Percentiles rank a stretch among this genome's conserved stretches.
phyloP scores from a whole-genome alignment of 2,329 filamentous ascomycete genomes.

The Teratosphaeria epicoccoides region DNA sequence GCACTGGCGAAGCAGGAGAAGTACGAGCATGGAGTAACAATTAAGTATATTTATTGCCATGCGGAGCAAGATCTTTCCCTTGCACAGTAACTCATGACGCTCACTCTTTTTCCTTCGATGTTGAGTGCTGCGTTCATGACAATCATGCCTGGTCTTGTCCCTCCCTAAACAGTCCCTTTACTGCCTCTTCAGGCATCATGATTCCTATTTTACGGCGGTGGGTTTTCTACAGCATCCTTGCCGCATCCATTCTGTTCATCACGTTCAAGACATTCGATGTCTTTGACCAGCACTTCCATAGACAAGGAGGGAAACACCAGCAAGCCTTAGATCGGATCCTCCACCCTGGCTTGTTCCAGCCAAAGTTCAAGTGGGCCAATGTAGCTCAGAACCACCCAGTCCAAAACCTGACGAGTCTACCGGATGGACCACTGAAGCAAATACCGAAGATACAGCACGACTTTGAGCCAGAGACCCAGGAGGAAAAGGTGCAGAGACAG shows the following conservation, averaged over 20 bases:
- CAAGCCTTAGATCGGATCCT: slow-evolving; percentile 10
- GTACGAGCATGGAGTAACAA: background rate
- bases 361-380: slow-evolving; percentile 23
- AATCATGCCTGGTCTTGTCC: background rate
- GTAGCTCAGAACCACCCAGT: slow-evolving; percentile 52
- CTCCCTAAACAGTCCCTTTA: background rate
- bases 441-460: slow-evolving; percentile 50
- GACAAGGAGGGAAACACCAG: slow-evolving; percentile 1
- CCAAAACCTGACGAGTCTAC: slow-evolving; percentile 60
- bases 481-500: slow-evolving; percentile 20
- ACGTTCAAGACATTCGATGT: slow-evolving; percentile 5
- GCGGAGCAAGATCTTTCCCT: background rate
- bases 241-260: slow-evolving; percentile 13
- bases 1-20: background rate
- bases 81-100: background rate
- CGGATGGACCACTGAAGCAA: slow-evolving; percentile 54
- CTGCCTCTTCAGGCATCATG: slow-evolving; percentile 11
- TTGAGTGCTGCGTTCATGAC: background rate
- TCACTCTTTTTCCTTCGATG: background rate
- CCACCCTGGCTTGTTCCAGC: slow-evolving; percentile 17
- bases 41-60: background rate
- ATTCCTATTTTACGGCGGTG: slow-evolving; percentile 19
- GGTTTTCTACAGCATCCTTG: slow-evolving; percentile 12
- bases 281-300: background rate
- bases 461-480: slow-evolving; percentile 28